Evolutionary conservation across 805 yeast species (phyloP).

Genomic region (Zygosaccharomyces rouxii): DNA sequence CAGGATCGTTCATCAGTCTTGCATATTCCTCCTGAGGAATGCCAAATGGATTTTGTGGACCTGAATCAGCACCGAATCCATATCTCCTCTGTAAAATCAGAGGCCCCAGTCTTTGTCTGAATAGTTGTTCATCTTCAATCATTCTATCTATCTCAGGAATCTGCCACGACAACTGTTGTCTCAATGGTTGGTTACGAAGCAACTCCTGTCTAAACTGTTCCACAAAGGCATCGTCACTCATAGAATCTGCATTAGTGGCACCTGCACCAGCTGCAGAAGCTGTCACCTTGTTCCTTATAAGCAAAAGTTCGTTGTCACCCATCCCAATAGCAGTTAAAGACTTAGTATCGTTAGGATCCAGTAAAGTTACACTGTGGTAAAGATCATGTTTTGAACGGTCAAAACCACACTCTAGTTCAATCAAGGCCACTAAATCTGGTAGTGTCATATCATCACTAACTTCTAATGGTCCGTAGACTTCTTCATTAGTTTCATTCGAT

Average conservation of each 20-base stretch:
- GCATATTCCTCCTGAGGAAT: conserved; percentile 45
- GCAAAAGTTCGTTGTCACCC: conserved; percentile 55
- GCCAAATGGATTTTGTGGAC: conserved; percentile 30
- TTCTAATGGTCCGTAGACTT: conserved; percentile 49
- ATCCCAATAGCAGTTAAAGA: conserved; percentile 47
- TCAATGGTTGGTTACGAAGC: conserved; percentile 39
- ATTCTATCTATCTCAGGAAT: conserved; percentile 48
- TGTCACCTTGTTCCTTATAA: conserved; percentile 35
- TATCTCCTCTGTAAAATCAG: conserved; percentile 34
- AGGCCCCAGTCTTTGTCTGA: conserved; percentile 41
- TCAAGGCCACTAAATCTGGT: conserved; percentile 64
- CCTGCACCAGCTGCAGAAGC: not conserved
- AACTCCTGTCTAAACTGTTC: conserved; percentile 50
- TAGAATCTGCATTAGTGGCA: conserved; percentile 1
- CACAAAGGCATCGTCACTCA: conserved; percentile 29
- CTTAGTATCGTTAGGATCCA: conserved; percentile 32
- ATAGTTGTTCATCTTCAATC: conserved; percentile 46
- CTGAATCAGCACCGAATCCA: conserved; percentile 7
- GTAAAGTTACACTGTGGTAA: conserved; percentile 41
- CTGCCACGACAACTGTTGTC: conserved; percentile 35
- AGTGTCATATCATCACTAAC: conserved; percentile 60
- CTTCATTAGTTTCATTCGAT: conserved; percentile 47
- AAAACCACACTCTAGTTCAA: conserved; percentile 65
- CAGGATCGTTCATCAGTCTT: conserved; percentile 58
- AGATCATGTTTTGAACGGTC: conserved; percentile 46